phyloP scores from a whole-genome alignment of 2,329 filamentous ascomycete species.

The Pezizomycotina sp. region DNA sequence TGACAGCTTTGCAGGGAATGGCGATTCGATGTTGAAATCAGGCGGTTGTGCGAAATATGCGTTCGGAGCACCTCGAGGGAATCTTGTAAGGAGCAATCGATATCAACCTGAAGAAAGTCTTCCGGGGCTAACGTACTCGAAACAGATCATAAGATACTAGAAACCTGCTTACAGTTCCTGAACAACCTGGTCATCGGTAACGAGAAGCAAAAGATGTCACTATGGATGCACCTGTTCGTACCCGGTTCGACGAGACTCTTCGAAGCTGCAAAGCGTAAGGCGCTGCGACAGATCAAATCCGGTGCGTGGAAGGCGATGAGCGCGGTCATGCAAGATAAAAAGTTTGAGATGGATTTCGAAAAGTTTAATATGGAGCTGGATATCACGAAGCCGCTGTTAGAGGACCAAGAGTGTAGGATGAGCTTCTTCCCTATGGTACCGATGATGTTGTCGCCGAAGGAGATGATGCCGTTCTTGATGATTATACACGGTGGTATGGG shows the following conservation, averaged over 20 bases:
- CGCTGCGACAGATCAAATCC: conserved; percentile 12
- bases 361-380: too few relatives aligned
- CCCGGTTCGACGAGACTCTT: conserved; percentile 16
- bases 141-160: conserved; percentile 25
- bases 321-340: not conserved
- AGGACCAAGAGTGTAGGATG: too few relatives aligned
- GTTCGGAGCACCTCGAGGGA: conserved; percentile 23
- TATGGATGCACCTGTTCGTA: conserved; percentile 26
- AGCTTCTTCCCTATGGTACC: conserved; percentile 26
- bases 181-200: conserved; percentile 26
- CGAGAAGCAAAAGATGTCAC: conserved; percentile 25
- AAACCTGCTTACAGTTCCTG: conserved; percentile 25
- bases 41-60: conserved; percentile 24
- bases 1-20: conserved; percentile 19
- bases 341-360: not conserved
- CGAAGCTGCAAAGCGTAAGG: conserved; percentile 18
- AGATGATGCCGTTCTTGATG: conserved; percentile 24
- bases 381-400: too few relatives aligned
- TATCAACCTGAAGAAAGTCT: not conserved
- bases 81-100: conserved; percentile 8
- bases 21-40: conserved; percentile 25
- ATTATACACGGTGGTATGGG: conserved; percentile 24
- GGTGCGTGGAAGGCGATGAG: conserved; percentile 1
- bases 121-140: not conserved
- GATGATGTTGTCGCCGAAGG: conserved; percentile 23